These are phyloP conservation scores for Fusarium lyarnte DNA, from an alignment of 2,329 filamentous ascomycete genomes.

Conservation along the genomic window DNA sequence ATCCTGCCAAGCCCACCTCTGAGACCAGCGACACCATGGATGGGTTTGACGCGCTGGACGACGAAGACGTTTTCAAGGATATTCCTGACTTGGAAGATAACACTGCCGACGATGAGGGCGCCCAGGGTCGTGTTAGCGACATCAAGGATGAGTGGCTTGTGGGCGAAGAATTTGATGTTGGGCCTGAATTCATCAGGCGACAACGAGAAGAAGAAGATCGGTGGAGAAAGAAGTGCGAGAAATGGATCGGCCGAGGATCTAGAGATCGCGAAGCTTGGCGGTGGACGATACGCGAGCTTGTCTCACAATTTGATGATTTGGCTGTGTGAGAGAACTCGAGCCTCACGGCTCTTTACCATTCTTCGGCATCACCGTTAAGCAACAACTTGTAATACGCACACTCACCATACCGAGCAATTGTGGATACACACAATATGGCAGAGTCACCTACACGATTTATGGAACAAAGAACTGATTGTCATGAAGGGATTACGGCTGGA, in stretches of 20 bases:
- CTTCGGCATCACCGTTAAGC: slow-evolving; percentile 32
- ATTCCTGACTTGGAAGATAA: slow-evolving; percentile 90
- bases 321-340: slow-evolving; percentile 43
- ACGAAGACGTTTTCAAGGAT: slow-evolving; percentile 93
- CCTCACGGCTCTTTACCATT: slow-evolving; percentile 25
- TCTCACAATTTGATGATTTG: slow-evolving; percentile 55
- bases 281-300: slow-evolving; percentile 77
- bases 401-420: slow-evolving; percentile 29
- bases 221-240: slow-evolving; percentile 88
- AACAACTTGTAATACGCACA: slow-evolving; percentile 40
- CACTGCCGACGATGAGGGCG: slow-evolving; percentile 59
- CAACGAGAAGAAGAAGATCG: slow-evolving; percentile 92
- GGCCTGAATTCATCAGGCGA: slow-evolving; percentile 88
- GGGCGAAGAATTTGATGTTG: slow-evolving; percentile 97
- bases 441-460: slow-evolving; percentile 24
- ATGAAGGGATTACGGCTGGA: slow-evolving; percentile 36
- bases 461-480: slow-evolving; percentile 23
- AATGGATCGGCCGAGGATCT: slow-evolving; percentile 75
- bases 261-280: slow-evolving; percentile 73
- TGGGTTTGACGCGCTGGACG: slow-evolving; percentile 76
- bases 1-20: slow-evolving; percentile 57
- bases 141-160: slow-evolving; percentile 83
- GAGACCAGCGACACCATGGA: slow-evolving; percentile 68
- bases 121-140: slow-evolving; percentile 65
- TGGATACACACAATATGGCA: slow-evolving; percentile 33